Evolutionary conservation across 805 yeast genomes (phyloP).

Genomic region (Pichia cabralensis): DNA sequence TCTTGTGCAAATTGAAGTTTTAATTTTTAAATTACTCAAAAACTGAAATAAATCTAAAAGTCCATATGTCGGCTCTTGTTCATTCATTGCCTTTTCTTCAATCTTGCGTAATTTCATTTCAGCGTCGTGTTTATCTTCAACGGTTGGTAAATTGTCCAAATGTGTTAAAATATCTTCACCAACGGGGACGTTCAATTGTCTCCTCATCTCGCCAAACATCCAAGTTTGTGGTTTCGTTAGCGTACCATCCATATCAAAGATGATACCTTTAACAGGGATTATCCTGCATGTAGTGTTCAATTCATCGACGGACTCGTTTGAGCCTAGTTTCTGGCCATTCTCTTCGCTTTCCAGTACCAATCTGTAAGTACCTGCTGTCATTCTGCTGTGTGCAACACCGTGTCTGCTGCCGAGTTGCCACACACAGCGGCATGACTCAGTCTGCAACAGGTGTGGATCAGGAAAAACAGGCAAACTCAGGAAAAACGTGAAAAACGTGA

Average conservation of each 20-base stretch:
- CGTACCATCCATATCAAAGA: conserved; percentile 80
- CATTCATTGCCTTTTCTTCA: conserved; percentile 54
- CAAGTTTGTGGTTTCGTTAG: conserved; percentile 50
- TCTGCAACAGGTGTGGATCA: no score
- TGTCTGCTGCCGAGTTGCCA: no score
- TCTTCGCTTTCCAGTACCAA: no score
- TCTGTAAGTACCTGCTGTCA: no score
- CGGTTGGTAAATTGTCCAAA: conserved; percentile 24
- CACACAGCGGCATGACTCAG: no score
- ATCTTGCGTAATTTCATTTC: conserved; percentile 36
- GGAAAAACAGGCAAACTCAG: no score
- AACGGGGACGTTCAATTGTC: conserved; percentile 32
- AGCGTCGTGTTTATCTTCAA: conserved; percentile 33
- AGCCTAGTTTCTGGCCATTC: no score
- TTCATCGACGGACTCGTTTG: no score
- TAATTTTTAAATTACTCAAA: conserved; percentile 21
- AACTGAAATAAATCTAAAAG: conserved; percentile 31
- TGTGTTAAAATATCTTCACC: conserved; percentile 42
- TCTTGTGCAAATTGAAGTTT: conserved; percentile 54
- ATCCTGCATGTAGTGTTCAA: no score
- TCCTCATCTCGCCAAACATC: conserved; percentile 45
- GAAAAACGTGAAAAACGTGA: no score
- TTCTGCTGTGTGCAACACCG: no score
- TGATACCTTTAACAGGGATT: conserved; percentile 34
- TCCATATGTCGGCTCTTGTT: conserved; percentile 44